A percentile compares a stretch with the other conserved stretches of the same genome.
These are phyloP conservation scores for Marsdenia floribunda DNA, from an alignment of 257 asterid species.

Conservation along the genomic window DNA sequence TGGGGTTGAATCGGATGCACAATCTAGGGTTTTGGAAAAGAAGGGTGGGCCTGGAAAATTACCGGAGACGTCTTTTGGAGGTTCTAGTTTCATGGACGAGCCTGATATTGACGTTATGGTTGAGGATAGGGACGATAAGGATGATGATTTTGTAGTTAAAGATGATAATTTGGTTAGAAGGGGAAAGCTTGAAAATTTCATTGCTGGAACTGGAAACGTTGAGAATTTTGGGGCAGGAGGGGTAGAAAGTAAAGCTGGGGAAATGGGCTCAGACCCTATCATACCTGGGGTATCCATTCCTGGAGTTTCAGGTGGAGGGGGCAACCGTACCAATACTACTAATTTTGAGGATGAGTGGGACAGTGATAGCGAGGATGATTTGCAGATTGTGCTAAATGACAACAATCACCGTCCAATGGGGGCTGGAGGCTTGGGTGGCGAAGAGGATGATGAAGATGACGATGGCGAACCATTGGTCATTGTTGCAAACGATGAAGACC, in stretches of 20 bases:
- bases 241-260: constrained; percentile 1
- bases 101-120: constrained; percentile 50
- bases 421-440: constrained; percentile 32
- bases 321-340: constrained; percentile 30
- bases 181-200: constrained; percentile 15
- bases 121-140: constrained; percentile 56
- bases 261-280: constrained; percentile 21
- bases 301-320: constrained; percentile 50
- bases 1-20: constrained; percentile 21
- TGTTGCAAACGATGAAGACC: constrained; percentile 61
- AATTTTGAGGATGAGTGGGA: constrained; percentile 58
- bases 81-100: constrained; percentile 46
- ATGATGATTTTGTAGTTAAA: constrained; percentile 40
- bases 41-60: constrained; percentile 29
- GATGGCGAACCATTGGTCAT: constrained; percentile 77
- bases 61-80: constrained; percentile 28
- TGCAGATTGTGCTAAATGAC: constrained; percentile 75
- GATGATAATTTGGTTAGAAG: constrained; percentile 21
- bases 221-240: constrained; percentile 25
- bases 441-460: constrained; percentile 52
- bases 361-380: constrained; percentile 69
- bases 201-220: constrained; percentile 18
- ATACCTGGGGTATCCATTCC: constrained; percentile 47
- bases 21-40: constrained; percentile 55
- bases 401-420: constrained; percentile 48